Evolutionary conservation across 75 land plant genomes (phyloP), one percentile per base, ranked within the genome.

Genomic region (Ceratopteris richardii): DNA sequence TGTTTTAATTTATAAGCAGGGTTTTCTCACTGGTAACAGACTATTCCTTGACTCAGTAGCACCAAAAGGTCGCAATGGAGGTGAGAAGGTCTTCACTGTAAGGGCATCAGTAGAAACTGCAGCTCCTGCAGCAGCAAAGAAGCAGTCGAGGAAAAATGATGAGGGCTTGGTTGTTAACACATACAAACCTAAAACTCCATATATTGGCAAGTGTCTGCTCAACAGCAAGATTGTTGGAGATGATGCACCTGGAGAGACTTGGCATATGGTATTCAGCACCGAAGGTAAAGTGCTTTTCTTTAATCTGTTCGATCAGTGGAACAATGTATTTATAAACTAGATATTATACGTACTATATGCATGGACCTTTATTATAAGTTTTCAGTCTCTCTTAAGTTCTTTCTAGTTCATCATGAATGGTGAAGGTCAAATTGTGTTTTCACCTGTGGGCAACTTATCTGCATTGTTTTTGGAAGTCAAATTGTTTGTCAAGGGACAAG

Each of bases 191-290:
- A 94, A 86, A 75, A 63, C 63, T 0, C 98, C 98, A 21, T 94
- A 83, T 85, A 64, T 57, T 54, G 91, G 96, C 41, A 65, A 79
- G 20, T 81, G 84, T 57, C 79, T 90, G 31, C 81, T 90, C 30
- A 90, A 90, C 76, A 83, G 85, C 19, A 90, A 84, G 70, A 94
- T 94, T 68, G 93, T 95, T 18, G 96, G 96, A 7, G 96, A 90
- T 63, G 91, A 89, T 76, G 98, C 98, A 2, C 96, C 98, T 37
- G 98, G 98, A 0, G 98, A 94, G 65, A 94, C 98, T 7, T 83
- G 90, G 88, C 98, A 94, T 72, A 94, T 94, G 91, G 98, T 94
- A 47, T 94, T 83, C 76, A 83, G 73, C 77, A 94, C 98, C 20
- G 92, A 91, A 62, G 97, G 97, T 91, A 70, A 19, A 37, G 33